A percentile compares a stretch with the other conserved stretches of the same genome.
phyloP scores from a whole-genome alignment of 129 eudicot genomes.

The Heracleum sosnowskyi region DNA sequence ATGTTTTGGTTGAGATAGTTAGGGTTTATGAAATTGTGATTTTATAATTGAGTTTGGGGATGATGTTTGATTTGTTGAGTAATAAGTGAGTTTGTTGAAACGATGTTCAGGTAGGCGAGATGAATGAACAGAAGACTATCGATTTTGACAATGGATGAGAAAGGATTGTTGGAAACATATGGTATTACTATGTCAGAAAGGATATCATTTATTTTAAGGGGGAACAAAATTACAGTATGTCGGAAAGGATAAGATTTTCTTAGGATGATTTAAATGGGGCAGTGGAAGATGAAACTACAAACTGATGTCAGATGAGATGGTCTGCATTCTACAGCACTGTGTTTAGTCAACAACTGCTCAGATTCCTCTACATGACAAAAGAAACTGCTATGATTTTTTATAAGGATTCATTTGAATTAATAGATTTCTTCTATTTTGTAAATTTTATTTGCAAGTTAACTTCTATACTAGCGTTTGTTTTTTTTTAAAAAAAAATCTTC shows the following conservation, averaged over 20 bases:
- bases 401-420: not conserved
- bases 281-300: not conserved
- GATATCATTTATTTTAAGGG: not conserved
- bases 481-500: not conserved
- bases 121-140: no score
- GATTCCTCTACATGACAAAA: not conserved
- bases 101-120: no score
- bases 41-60: no score
- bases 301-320: not conserved
- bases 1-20: no score
- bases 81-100: no score
- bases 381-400: not conserved
- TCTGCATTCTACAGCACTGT: not conserved
- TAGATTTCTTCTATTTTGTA: not conserved
- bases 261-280: not conserved
- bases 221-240: not conserved
- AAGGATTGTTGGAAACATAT: not conserved
- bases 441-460: not conserved
- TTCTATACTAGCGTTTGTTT: not conserved
- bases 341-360: not conserved
- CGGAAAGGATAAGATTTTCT: not conserved
- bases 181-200: not conserved
- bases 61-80: no score
- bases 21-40: no score
- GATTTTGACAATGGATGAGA: no score